Evolutionary conservation across 2,329 filamentous ascomycete species (phyloP), one percentile per base, ranked within the genome.

Genomic region (Fusarium graminum): DNA sequence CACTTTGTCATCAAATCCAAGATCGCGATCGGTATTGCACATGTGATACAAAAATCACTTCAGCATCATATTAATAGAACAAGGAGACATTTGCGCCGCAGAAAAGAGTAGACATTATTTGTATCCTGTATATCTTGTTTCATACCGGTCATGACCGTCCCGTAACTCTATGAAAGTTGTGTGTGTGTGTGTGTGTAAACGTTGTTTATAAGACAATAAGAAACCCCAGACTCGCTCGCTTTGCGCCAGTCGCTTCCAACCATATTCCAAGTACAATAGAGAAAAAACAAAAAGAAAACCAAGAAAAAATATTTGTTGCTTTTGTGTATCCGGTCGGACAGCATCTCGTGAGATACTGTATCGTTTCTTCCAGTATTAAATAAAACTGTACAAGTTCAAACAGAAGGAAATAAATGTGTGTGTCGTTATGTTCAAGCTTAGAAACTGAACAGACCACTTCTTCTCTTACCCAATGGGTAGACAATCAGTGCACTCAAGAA

Each of bases 381-480:
- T 22, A 22, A 26, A 28, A 43, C 17, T 8, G 32, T 25, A 40
- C 22, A 4, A 30, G n/a, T 17, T 16, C 34, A 32, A n/a, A 19
- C 19, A 14, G 16, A 22, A 32, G 11, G 38, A 9, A 50, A 43
- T 19, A 39, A 30, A 46, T 19, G 16, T 32, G 22, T n/a, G 11
- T 44, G 13, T 42, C n/a, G 14, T 13, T 13, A 22, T 25, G 14
- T 25, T 22, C 26, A 36, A 12, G 12, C 17, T 72, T 74, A 86
- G 60, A 86, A 86, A 54, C 82, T 85, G 66, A 86, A 86, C 45
- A 88, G 65, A 3, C 85, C 85, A 64, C 85, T 87, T 55, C 86
- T 79, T 65, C 83, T 79, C 76, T 88, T 88, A 13, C 86, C 85
- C 32, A 86, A 74, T 0, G 85, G 85, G 69, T 86, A 86, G 14